Evolutionary conservation across 2,329 filamentous ascomycete genomes (phyloP).

Genomic region (Aureobasidium sp.): DNA sequence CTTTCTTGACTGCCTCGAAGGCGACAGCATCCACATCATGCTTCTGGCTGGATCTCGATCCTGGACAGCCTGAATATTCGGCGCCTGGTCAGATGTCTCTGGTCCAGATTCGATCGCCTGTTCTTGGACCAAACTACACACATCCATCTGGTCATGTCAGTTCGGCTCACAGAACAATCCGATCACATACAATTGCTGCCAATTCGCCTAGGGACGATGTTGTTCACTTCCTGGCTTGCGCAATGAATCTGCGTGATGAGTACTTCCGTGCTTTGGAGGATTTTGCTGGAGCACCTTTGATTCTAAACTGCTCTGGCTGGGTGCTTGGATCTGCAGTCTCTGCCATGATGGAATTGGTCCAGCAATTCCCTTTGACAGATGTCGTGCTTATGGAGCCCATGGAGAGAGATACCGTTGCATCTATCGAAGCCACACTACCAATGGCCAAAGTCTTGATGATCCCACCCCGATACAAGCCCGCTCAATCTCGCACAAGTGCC

Average conservation of each 20-base stretch:
- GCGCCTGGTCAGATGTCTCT: conserved; percentile 63
- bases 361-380: conserved; percentile 47
- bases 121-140: conserved; percentile 60
- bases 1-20: conserved; percentile 47
- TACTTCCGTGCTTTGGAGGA: conserved; percentile 43
- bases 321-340: conserved; percentile 62
- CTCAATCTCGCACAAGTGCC: conserved; percentile 50
- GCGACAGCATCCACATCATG: conserved; percentile 20
- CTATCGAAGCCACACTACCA: conserved; percentile 44
- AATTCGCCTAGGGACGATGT: conserved; percentile 58
- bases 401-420: conserved; percentile 3
- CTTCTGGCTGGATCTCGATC: conserved; percentile 66
- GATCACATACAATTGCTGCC: conserved; percentile 59
- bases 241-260: conserved; percentile 52
- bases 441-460: conserved; percentile 43
- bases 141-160: conserved; percentile 39
- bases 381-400: conserved; percentile 59
- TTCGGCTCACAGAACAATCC: conserved; percentile 29
- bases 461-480: conserved; percentile 52
- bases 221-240: conserved; percentile 57
- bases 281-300: conserved; percentile 44
- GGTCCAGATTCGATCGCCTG: conserved; percentile 50
- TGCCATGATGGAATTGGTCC: conserved; percentile 51
- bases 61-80: conserved; percentile 67
- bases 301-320: conserved; percentile 71